phyloP scores from a whole-genome alignment of 2,329 filamentous ascomycete genomes.

The Aspergillus sp. region DNA sequence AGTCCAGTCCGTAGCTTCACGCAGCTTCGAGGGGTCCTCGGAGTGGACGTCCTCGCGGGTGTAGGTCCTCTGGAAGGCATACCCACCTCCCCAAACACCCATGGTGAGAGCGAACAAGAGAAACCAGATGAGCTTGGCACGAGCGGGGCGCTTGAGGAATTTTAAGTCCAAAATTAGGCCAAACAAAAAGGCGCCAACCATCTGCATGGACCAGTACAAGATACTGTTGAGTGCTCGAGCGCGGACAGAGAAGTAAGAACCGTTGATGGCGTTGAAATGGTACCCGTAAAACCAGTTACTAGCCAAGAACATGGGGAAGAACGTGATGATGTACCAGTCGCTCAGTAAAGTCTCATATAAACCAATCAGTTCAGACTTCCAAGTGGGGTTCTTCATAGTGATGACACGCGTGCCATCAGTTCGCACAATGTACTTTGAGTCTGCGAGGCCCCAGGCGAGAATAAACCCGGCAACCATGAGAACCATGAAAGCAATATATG shows the following conservation, averaged over 20 bases:
- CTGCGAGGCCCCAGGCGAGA: constrained; percentile 67
- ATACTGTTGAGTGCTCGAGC: constrained; percentile 75
- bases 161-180: constrained; percentile 69
- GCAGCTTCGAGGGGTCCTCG: constrained; percentile 14
- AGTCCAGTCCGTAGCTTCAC: constrained; percentile 60
- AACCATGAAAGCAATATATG: constrained; percentile 87
- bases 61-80: constrained; percentile 69
- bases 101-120: constrained; percentile 70
- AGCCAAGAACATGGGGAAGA: constrained; percentile 80
- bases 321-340: constrained; percentile 70
- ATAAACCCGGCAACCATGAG: constrained; percentile 72
- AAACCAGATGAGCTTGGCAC: constrained; percentile 65
- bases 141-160: constrained; percentile 60
- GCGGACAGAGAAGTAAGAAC: constrained; percentile 69
- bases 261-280: constrained; percentile 74
- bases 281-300: constrained; percentile 82
- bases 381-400: constrained; percentile 86
- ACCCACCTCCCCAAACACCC: constrained; percentile 79
- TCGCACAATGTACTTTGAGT: constrained; percentile 71
- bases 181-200: constrained; percentile 71
- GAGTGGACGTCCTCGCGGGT: constrained; percentile 40
- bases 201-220: constrained; percentile 78
- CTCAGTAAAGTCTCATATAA: constrained; percentile 70
- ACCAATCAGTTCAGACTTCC: constrained; percentile 75
- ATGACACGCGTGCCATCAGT: constrained; percentile 78